These are phyloP conservation scores for Orbilia ellipsospora DNA, from an alignment of 2,329 filamentous ascomycete species.

Conservation along the genomic window DNA sequence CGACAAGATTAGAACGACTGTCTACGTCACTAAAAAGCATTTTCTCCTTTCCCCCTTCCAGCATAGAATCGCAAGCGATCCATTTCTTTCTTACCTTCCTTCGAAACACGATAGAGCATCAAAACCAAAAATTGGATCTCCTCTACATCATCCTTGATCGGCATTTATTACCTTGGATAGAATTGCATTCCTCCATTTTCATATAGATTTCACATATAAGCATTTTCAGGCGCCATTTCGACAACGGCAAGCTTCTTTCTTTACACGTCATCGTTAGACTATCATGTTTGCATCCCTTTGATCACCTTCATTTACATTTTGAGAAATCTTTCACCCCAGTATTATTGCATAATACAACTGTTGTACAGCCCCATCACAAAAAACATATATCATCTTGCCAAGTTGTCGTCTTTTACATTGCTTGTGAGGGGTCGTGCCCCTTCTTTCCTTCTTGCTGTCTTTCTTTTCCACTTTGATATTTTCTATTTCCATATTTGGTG, in stretches of 20 bases:
- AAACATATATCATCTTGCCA: background rate
- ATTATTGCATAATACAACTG: slow-evolving; percentile 20
- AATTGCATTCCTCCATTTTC: slow-evolving; percentile 3
- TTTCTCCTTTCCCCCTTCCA: background rate
- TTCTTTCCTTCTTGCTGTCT: background rate
- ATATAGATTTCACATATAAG: background rate
- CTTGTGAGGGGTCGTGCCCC: no score
- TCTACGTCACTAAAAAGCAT: slow-evolving; percentile 15
- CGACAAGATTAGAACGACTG: slow-evolving; percentile 16
- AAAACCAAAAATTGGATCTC: background rate
- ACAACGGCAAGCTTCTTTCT: slow-evolving; percentile 3
- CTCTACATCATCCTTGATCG: background rate
- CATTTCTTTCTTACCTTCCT: background rate
- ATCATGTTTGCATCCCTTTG: background rate
- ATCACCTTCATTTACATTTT: background rate
- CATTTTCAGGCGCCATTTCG: background rate
- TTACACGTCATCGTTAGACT: background rate
- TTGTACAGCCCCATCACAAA: background rate
- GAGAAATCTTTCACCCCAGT: background rate
- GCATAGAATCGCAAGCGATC: slow-evolving; percentile 12
- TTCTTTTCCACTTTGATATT: background rate
- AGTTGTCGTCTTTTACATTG: background rate
- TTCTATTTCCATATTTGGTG: slow-evolving; percentile 9
- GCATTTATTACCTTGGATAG: slow-evolving; percentile 14
- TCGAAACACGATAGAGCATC: slow-evolving; percentile 6